These are phyloP conservation scores for Monosporozyma solicola DNA, from an alignment of 805 yeast species.

Conservation along the genomic window DNA sequence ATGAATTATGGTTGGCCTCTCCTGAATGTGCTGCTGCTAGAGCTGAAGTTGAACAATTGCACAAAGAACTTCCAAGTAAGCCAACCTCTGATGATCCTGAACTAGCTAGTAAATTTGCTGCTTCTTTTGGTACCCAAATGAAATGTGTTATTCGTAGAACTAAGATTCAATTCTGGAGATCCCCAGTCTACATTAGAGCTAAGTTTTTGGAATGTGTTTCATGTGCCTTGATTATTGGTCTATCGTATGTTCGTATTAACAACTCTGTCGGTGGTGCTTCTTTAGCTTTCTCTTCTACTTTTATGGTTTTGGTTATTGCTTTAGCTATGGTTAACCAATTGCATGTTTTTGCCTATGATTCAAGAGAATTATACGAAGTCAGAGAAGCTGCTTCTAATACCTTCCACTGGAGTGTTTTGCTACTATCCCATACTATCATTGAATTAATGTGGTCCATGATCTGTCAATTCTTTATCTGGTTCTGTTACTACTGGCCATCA, in stretches of 20 bases:
- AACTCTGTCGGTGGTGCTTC: slow-evolving; percentile 55
- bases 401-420: slow-evolving; percentile 56
- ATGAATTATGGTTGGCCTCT: slow-evolving; percentile 49
- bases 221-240: slow-evolving; percentile 56
- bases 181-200: slow-evolving; percentile 50
- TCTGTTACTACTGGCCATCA: slow-evolving; percentile 43
- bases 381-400: slow-evolving; percentile 69
- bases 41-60: slow-evolving; percentile 47
- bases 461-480: slow-evolving; percentile 37
- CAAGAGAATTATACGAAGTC: slow-evolving; percentile 58
- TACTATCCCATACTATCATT: slow-evolving; percentile 35
- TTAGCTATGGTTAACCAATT: slow-evolving; percentile 52
- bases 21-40: slow-evolving; percentile 44
- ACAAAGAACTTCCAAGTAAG: slow-evolving; percentile 32
- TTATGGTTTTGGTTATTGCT: slow-evolving; percentile 46
- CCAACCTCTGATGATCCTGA: slow-evolving; percentile 30
- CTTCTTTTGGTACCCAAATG: slow-evolving; percentile 35
- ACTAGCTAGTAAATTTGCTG: slow-evolving; percentile 40
- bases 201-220: slow-evolving; percentile 44
- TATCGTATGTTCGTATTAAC: slow-evolving; percentile 53
- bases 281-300: slow-evolving; percentile 52
- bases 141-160: slow-evolving; percentile 42
- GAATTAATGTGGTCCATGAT: slow-evolving; percentile 41
- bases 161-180: slow-evolving; percentile 55
- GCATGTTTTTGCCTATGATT: slow-evolving; percentile 50